A percentile compares a stretch with the other conserved stretches of the same genome.
phyloP scores from a whole-genome alignment of 1,284 basidiomycete genomes.

The Fistulinella cinereoalba region DNA sequence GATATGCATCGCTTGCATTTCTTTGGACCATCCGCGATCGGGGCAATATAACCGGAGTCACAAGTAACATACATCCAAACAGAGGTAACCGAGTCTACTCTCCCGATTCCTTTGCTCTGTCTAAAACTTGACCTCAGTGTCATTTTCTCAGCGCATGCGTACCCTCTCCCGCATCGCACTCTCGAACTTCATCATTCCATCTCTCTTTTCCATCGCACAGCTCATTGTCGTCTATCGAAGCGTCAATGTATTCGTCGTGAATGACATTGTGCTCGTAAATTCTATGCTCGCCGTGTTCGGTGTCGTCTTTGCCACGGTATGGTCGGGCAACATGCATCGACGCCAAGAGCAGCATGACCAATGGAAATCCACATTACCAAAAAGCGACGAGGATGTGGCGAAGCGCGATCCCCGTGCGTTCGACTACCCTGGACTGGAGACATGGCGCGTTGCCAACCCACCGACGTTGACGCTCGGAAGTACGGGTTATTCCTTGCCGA shows the following conservation, averaged over 20 bases:
- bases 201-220: conserved; percentile 33
- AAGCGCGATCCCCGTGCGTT: conserved; percentile 1
- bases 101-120: background rate
- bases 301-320: conserved; percentile 27
- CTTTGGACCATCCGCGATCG: conserved; percentile 22
- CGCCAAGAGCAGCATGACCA: background rate
- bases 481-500: background rate
- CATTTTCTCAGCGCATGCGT: conserved; percentile 23
- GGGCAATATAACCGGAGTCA: conserved; percentile 13
- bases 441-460: conserved; percentile 20
- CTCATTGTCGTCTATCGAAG: conserved; percentile 30
- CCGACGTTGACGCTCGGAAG: conserved; percentile 10
- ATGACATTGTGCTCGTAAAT: conserved; percentile 28
- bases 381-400: background rate
- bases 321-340: conserved; percentile 12
- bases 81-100: conserved; percentile 3
- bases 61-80: conserved; percentile 15
- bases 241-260: conserved; percentile 21
- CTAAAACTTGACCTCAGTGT: conserved; percentile 5
- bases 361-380: background rate
- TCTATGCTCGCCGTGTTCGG: conserved; percentile 29
- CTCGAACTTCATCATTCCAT: conserved; percentile 31
- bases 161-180: conserved; percentile 30
- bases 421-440: conserved; percentile 14
- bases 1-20: conserved; percentile 24